Evolutionary conservation across 306 rosid species (phyloP), one percentile per base, ranked within the genome.

Genomic region (Ormosia emarginata): DNA sequence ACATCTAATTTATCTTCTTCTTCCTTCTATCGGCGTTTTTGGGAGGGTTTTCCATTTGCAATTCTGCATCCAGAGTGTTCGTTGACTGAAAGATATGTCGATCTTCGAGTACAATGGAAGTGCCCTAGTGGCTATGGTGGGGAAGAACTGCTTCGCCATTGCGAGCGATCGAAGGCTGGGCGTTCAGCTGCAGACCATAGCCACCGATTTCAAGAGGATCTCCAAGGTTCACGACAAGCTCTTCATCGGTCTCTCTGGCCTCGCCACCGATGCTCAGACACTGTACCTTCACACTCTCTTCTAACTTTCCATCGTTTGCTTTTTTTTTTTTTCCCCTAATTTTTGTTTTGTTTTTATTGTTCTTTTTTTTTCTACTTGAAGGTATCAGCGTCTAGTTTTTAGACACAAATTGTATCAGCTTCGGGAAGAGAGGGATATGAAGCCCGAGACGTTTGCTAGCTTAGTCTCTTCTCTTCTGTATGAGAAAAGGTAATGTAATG

Each of bases 131-230:
- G 98, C 98, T 5, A 93, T 93, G 98, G 99, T 95, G 37, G 99
- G 99, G 49, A 93, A 95, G 93, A 93, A 95, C 86, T 93, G 99
- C 89, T 93, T 95, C 83, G 98, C 98, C 84, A 90, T 95, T 11
- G 99, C 97, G 80, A 93, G 98, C 79, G 99, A 95, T 89, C 95
- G 99, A 11, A 90, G 98, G 50, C 90, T 95, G 37, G 99, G 99
- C 5, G 99, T 95, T 88, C 98, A 95, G 93, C 97, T 95, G 8
- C 98, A 95, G 72, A 95, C 98, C 8, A 80, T 95, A 68, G 99
- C 98, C 75, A 95, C 97, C 53, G 98, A 96, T 84, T 96, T 96
- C 80, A 91, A 96, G 86, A 91, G 90, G 79, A 96, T 96, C 73
- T 90, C 75, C 76, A 87, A 84, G 81, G 77, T 96, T 76, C 96